Percentiles rank a stretch among this genome's conserved stretches.
These are phyloP conservation scores for Debaryomyces coudertii DNA, from an alignment of 1,139 yeast genomes.

Conservation along the genomic window DNA sequence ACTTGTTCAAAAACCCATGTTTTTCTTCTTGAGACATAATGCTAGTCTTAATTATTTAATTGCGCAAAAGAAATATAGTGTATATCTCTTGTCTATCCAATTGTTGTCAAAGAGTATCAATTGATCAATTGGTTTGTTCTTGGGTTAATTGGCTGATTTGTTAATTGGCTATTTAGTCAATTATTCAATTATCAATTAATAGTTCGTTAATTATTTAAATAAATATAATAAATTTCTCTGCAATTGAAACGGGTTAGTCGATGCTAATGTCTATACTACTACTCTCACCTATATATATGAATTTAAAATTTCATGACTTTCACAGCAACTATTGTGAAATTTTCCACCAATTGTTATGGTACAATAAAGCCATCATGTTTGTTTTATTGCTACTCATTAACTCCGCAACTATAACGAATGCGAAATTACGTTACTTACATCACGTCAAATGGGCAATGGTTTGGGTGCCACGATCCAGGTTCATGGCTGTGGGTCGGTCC, in stretches of 20 bases:
- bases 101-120: background rate
- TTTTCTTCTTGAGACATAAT: slow-evolving; percentile 23
- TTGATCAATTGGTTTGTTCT: background rate
- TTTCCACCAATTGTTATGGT: slow-evolving; percentile 4
- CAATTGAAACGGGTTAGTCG: background rate
- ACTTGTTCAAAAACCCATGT: slow-evolving; percentile 27
- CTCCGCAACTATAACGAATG: slow-evolving; percentile 9
- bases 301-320: slow-evolving; percentile 7
- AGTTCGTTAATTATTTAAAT: background rate
- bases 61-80: background rate
- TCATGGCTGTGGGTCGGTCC: background rate
- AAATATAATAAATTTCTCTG: background rate
- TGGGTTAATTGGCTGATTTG: background rate
- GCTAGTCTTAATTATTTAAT: slow-evolving; percentile 1
- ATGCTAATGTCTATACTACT: background rate
- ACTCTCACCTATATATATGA: slow-evolving; percentile 1
- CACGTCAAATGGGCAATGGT: background rate
- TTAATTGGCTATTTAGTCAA: background rate
- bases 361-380: slow-evolving; percentile 6
- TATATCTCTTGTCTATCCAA: background rate
- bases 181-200: background rate
- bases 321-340: slow-evolving; percentile 9
- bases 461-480: slow-evolving; percentile 4
- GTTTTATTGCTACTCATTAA: background rate
- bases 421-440: slow-evolving; percentile 6